Base-by-base conservation (phyloP, 2,329 filamentous ascomycete species). In the Westerdykella ornata region DNA sequence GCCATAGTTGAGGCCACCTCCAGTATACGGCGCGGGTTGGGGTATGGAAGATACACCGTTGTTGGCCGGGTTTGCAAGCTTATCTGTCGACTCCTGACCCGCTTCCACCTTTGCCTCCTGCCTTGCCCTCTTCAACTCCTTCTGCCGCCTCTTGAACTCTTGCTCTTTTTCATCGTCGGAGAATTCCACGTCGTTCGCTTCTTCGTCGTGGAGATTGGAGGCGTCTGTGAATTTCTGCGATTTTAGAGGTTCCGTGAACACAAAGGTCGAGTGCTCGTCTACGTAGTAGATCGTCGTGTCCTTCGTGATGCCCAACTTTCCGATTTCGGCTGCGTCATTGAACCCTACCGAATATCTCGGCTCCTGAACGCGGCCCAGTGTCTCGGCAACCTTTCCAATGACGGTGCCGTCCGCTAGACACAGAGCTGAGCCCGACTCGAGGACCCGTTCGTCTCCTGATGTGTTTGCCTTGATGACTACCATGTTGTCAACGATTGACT, bases 91-190 rank as follows among this genome's bases (percentile, higher is more conserved):
- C 9, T 52, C 45, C 35, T 50, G 46, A 9, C 50, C 52, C n/a
- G 59, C 53, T 33, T 33, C 30, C 16, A 17, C 13, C 30, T 54
- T 55, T 35, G 49, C 50, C 20, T 65, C 57, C 9, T 45, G 59
- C 33, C 63, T 63, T 9, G 61, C 57, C 49, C 72, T 70, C 68
- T 73, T 72, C 63, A 76, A 73, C 74, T 81, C 82, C 72, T 82
- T 81, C 49, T 60, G 48, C 46, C 60, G 56, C 39, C 62, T 62
- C 56, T 70, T 94, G 61, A 88, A 80, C 54, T 88, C 86, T 6
- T 84, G 84, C 66, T 98, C 92, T 53, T 86, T 85, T 67, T 98
- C 92, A 56, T 98, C 92, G 53, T 98, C 92, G 0, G 90, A 96
- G 63, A 97, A 97, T 60, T 97, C 92, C 53, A 88, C 78, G 62